A percentile compares a stretch with the other conserved stretches of the same genome.
Conservation (phyloP, 1,284 basidiomycete genomes). For the Ustilago lituana region DNA sequence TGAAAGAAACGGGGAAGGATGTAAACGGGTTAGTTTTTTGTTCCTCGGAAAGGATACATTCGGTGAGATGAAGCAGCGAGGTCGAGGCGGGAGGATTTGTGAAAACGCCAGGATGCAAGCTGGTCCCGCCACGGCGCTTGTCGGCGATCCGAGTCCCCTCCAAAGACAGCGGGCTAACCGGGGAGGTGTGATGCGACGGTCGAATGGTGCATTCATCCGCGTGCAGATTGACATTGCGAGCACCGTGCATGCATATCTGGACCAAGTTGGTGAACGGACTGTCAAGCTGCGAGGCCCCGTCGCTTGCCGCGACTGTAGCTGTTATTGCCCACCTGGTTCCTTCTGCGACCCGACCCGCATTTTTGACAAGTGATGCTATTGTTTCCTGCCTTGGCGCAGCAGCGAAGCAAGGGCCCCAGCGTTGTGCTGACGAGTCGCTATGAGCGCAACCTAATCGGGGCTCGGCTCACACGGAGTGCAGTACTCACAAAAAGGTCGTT, state of each 20-base stretch:
- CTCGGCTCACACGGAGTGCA: background rate
- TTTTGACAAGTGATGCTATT: slow-evolving; percentile 3
- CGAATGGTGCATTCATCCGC: slow-evolving; percentile 4
- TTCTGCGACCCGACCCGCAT: background rate
- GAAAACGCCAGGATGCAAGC: slow-evolving; percentile 4
- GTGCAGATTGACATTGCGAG: background rate
- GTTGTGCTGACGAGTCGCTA: background rate
- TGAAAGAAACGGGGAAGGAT: slow-evolving; percentile 9
- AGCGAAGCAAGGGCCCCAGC: slow-evolving; percentile 14
- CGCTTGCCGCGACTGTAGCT: slow-evolving; percentile 5
- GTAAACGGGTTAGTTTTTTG: slow-evolving; percentile 10
- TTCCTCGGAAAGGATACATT: too few species aligned
- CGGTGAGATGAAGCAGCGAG: background rate
- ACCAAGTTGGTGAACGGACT: slow-evolving; percentile 10
- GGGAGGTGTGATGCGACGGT: background rate
- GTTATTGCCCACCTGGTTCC: background rate
- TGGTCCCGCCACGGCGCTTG: slow-evolving; percentile 13
- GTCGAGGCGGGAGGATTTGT: background rate
- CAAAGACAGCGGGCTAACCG: background rate
- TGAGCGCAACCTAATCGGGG: slow-evolving; percentile 1
- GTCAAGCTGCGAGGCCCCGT: background rate
- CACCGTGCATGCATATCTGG: slow-evolving; percentile 14
- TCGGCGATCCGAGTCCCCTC: slow-evolving; percentile 18
- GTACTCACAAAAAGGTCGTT: slow-evolving; percentile 44
- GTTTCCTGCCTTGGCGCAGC: slow-evolving; percentile 3